Evolutionary conservation across 257 asterid genomes (phyloP), one percentile per base, ranked within the genome.

Genomic region (Penstemon barbatus): DNA sequence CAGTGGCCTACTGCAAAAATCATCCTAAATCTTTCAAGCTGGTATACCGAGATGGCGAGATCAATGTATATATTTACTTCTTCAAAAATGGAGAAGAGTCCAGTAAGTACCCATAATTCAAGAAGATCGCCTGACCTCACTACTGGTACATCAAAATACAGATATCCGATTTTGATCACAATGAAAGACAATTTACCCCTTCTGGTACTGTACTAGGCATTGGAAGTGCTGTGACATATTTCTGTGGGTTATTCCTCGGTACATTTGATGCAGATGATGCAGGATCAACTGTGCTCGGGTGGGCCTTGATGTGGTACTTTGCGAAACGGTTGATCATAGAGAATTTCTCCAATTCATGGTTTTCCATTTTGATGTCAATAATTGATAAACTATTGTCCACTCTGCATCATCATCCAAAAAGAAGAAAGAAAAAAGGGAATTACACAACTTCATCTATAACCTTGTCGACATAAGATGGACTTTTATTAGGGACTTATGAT

Each of bases 311-410:
- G 76, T 91, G 96, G 71, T 78, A 85, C 85, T 76, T 91, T 6
- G 93, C 95, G 51, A 91, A 83, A 68, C 96, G 87, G 64, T 85
- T 87, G 72, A 87, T 78, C 58, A 79, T 80, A 0, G 95, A 81
- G 56, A 83, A 79, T 74, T 80, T 89, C 57, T 89, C 96, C 76
- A 85, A 65, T 12, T 89, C 96, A 43, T 79, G 91, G 67, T 63
- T 63, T 57, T 82, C 91, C 83, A 81, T 80, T 70, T 80, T 84
- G 75, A 85, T 49, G 64, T 85, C 85, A 53, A 68, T 74, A 60
- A 74, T n/a, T 25, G 93, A 87, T 74, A 76, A 49, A 71, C 65
- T 74, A 71, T 68, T 74, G 43, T 85, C 91, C 87, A 89, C 72
- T 77, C 97, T 91, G 89, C 87, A 82, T 50, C 71, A 78, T 48